Conservation (phyloP, 2,329 filamentous ascomycete species). For the Aspergillus tubingensis region DNA sequence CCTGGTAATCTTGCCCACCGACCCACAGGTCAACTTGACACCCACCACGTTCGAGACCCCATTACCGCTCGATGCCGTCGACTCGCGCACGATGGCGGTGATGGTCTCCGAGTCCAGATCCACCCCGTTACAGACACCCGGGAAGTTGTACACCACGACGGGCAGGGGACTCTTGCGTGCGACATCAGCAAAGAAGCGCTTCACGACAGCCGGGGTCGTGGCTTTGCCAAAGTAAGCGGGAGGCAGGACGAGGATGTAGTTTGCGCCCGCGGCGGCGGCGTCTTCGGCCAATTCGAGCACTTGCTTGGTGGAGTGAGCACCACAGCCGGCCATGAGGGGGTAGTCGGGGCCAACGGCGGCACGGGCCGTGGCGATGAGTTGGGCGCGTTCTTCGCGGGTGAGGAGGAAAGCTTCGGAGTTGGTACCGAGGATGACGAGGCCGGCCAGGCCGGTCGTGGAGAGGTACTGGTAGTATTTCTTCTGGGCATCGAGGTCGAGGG, state of each 20-base stretch:
- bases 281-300: constrained; percentile 62
- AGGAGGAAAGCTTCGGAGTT: constrained; percentile 60
- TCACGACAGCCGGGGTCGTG: constrained; percentile 59
- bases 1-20: constrained; percentile 62
- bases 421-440: constrained; percentile 57
- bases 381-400: constrained; percentile 60
- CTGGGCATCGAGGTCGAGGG: constrained; percentile 52
- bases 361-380: constrained; percentile 60
- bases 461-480: constrained; percentile 56
- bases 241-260: constrained; percentile 64
- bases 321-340: constrained; percentile 65
- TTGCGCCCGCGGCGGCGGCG: constrained; percentile 60
- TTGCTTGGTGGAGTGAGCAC: constrained; percentile 66
- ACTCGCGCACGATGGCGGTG: constrained; percentile 52
- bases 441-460: constrained; percentile 52
- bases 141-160: constrained; percentile 69
- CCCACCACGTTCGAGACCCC: constrained; percentile 58
- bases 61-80: constrained; percentile 38
- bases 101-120: constrained; percentile 68
- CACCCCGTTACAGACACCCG: constrained; percentile 66
- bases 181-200: constrained; percentile 61
- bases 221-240: constrained; percentile 67
- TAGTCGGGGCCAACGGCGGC: constrained; percentile 54
- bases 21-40: constrained; percentile 66
- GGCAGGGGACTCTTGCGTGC: constrained; percentile 57